Evolutionary conservation across 768 basidiomycete species (phyloP).

Genomic region (Cyclocybe aegerita): DNA sequence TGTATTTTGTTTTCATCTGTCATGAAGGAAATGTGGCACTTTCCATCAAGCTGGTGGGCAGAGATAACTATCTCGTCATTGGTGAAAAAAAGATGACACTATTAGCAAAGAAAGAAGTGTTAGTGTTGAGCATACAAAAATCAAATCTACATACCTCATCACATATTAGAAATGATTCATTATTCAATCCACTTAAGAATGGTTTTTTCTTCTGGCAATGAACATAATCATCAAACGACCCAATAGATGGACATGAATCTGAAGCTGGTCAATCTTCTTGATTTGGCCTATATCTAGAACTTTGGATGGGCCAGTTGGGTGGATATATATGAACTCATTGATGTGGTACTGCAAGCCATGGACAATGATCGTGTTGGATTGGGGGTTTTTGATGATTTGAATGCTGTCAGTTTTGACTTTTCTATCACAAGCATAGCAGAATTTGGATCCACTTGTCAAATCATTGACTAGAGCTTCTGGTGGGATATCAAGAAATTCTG

Average conservation of each 20-base stretch:
- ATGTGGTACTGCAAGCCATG: slow-evolving; percentile 51
- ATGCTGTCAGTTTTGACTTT: slow-evolving; percentile 23
- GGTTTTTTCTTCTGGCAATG: slow-evolving; percentile 8
- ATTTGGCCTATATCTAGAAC: slow-evolving; percentile 61
- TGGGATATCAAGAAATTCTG: slow-evolving; percentile 47
- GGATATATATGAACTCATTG: slow-evolving; percentile 63
- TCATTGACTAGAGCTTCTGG: slow-evolving; percentile 19
- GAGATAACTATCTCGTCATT: slow-evolving; percentile 24
- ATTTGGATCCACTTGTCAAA: slow-evolving; percentile 9
- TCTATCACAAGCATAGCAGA: slow-evolving; percentile 53
- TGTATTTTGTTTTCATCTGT: slow-evolving; percentile 33
- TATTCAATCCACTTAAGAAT: background rate
- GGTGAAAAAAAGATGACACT: slow-evolving; percentile 46
- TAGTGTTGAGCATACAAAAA: background rate
- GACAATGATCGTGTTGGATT: slow-evolving; percentile 34
- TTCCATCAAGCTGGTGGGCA: slow-evolving; percentile 48
- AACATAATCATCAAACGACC: slow-evolving; percentile 43
- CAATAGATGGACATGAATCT: slow-evolving; percentile 40
- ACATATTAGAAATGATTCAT: slow-evolving; percentile 17
- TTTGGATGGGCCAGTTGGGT: slow-evolving; percentile 21
- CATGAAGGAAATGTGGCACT: slow-evolving; percentile 47
- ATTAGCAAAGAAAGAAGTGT: background rate
- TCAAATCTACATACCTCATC: slow-evolving; percentile 43
- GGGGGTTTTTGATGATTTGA: slow-evolving; percentile 23
- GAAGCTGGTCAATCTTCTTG: slow-evolving; percentile 29